These are phyloP conservation scores for Moesziomyces parantarcticus DNA, from an alignment of 1,284 basidiomycete species.

Conservation along the genomic window DNA sequence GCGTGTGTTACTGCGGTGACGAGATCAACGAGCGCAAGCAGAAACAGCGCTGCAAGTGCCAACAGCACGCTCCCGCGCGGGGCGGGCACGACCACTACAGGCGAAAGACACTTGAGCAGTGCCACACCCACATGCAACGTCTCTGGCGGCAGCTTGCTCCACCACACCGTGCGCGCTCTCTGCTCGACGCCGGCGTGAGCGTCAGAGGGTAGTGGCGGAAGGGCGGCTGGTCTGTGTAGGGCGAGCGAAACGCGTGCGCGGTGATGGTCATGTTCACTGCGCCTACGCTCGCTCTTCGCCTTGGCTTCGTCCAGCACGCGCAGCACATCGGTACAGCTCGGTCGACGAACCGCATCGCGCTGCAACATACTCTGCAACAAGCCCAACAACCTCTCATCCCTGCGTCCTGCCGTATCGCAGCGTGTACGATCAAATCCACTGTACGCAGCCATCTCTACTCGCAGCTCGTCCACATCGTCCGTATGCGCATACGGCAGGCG, in stretches of 20 bases:
- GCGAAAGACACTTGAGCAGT: conserved; percentile 17
- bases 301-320: conserved; percentile 6
- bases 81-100: not conserved
- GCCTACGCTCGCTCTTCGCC: not conserved
- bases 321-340: conserved; percentile 78
- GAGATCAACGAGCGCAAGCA: not conserved
- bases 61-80: not conserved
- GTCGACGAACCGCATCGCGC: conserved; percentile 74
- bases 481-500: conserved; percentile 69
- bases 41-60: not conserved
- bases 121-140: conserved; percentile 2
- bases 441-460: conserved; percentile 80
- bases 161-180: not conserved
- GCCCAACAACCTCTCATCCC: conserved; percentile 74
- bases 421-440: conserved; percentile 72
- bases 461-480: conserved; percentile 76
- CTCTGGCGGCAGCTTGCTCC: not conserved
- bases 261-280: not conserved
- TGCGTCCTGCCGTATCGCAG: conserved; percentile 69
- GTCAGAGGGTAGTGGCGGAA: conserved; percentile 7
- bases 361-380: conserved; percentile 79
- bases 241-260: conserved; percentile 16
- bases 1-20: not conserved
- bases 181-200: not conserved
- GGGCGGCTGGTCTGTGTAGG: conserved; percentile 17